Base-by-base conservation (phyloP, 208 protist species). In the Vickermania ingenoplastis region DNA sequence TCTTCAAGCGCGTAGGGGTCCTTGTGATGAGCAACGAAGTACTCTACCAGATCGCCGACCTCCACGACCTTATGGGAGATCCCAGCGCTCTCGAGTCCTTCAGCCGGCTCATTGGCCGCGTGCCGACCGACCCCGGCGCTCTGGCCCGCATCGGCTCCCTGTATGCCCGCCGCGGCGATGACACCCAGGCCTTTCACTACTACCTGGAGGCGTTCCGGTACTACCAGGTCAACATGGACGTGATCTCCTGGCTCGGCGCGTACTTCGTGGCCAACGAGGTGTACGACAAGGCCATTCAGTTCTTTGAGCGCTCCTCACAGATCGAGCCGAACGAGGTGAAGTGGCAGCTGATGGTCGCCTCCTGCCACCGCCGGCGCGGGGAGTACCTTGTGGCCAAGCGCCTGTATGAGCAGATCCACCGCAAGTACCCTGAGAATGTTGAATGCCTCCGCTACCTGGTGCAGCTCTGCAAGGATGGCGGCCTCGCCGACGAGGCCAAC, bases 191-290 rank as follows among this genome's bases (percentile, higher is more conserved):
- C 26, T 97, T 97, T 65, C 89, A 97, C 75, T 96, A 97, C 81
- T 96, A 97, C 73, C 69, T 96, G 11, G 90, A 98, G 77, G 83
- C 95, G 22, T 98, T 97, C 74, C 81, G 91, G n/a, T 97, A 96
- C 77, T 97, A 96, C 67, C 97, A 97, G 61, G 83, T 96, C 41
- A 96, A 98, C 69, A 97, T 99, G 79, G 95, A 98, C 62, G 96
- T 98, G 48, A 98, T 98, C 59, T 91, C 90, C 13, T 99, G 97
- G 96, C 79, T 99, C 0, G 97, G 97, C 22, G 86, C 92, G 13
- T 98, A 98, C 82, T 98, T 97, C 72, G 89, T 98, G 25, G 97
- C 98, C 77, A 93, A 89, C 60, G 89, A 98, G 68, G 77, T 97
- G 23, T 98, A 98, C 74, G 97, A 99, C 65, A 97, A 97, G 79